Conservation (phyloP, 2,329 filamentous ascomycete genomes). For the Fusarium sp. region DNA sequence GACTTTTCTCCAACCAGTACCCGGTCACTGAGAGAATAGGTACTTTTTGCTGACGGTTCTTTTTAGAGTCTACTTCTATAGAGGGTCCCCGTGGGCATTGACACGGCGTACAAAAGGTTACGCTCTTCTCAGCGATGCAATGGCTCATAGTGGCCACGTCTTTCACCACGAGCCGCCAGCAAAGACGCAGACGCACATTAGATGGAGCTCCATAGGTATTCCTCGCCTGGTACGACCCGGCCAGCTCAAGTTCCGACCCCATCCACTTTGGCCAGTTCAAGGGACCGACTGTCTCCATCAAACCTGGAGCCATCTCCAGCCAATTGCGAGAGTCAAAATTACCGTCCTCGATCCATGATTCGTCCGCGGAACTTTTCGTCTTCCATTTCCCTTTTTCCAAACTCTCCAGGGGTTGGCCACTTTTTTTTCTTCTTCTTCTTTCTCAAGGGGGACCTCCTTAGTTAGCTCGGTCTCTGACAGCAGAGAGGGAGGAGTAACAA, state of each 20-base stretch:
- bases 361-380: conserved; percentile 9
- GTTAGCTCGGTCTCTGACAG: neutral
- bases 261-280: conserved; percentile 7
- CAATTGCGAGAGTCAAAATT: conserved; percentile 46
- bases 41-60: neutral
- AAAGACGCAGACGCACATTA: neutral
- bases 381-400: conserved; percentile 5
- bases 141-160: conserved; percentile 18
- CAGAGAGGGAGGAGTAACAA: neutral
- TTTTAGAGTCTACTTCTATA: neutral
- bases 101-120: neutral
- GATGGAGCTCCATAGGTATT: neutral
- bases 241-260: conserved; percentile 39
- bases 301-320: conserved; percentile 6
- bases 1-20: neutral
- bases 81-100: neutral
- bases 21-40: neutral
- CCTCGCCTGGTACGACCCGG: conserved; percentile 39
- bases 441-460: neutral
- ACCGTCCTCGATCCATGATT: conserved; percentile 42
- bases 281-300: neutral
- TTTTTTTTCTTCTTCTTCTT: conserved; percentile 11
- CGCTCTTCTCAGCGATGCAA: neutral
- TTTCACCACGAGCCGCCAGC: neutral
- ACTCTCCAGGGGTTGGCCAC: neutral